A percentile compares a stretch with the other conserved stretches of the same genome.
phyloP scores from a whole-genome alignment of 2,329 filamentous ascomycete species.

The Dactylellina drechsleri region DNA sequence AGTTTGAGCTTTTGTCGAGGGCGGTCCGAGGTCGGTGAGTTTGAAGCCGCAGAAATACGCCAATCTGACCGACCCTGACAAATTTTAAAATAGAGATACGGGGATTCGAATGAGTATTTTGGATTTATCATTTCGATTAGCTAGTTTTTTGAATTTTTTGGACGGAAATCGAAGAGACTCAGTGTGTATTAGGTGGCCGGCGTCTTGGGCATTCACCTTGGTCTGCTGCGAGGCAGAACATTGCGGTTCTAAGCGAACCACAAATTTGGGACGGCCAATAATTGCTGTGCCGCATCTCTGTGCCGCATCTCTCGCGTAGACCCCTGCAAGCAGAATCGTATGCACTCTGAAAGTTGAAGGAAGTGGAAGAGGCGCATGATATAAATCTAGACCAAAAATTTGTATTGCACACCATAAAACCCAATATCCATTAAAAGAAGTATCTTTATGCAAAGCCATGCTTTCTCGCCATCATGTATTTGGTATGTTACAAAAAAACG shows the following conservation, averaged over 20 bases:
- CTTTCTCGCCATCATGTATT: not conserved
- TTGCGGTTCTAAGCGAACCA: conserved; percentile 52
- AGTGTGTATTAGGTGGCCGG: not conserved
- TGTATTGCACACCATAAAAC: not conserved
- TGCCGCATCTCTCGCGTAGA: conserved; percentile 34
- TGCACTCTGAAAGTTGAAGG: too few species aligned
- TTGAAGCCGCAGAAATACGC: conserved; percentile 32
- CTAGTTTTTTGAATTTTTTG: not conserved
- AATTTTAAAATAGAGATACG: conserved; percentile 18
- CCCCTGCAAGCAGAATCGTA: conserved; percentile 3
- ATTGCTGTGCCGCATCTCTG: conserved; percentile 21
- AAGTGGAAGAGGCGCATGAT: not conserved
- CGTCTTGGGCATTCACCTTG: not conserved
- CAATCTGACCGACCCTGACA: not conserved
- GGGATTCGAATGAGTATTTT: not conserved
- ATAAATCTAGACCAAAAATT: not conserved
- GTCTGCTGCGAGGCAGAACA: conserved; percentile 23
- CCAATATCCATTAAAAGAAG: conserved; percentile 2
- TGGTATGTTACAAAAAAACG: conserved; percentile 24
- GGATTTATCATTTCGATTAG: not conserved
- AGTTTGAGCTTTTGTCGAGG: conserved; percentile 36
- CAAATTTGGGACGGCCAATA: conserved; percentile 38
- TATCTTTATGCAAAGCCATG: not conserved
- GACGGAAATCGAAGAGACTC: not conserved
- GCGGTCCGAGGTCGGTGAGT: conserved; percentile 17